phyloP scores from a whole-genome alignment of 2,329 filamentous ascomycete genomes.

The Aspergillus hortae region DNA sequence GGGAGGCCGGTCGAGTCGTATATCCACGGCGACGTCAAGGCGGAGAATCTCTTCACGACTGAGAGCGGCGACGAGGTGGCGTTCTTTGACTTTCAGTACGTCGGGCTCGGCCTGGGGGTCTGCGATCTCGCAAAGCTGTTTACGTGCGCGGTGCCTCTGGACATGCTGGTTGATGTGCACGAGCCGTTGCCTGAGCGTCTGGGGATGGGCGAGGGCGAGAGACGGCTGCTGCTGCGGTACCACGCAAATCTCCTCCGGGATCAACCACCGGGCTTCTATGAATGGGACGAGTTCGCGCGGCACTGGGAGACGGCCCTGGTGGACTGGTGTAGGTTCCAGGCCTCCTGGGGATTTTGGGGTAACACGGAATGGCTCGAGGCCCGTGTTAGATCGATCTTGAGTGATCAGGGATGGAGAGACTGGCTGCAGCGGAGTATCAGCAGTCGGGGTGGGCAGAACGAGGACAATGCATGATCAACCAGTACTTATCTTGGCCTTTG shows the following conservation, averaged over 20 bases:
- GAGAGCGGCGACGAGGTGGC: slow-evolving; percentile 50
- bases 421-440: slow-evolving; percentile 39
- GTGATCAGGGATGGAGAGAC: slow-evolving; percentile 43
- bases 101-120: slow-evolving; percentile 60
- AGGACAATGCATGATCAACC: too few species aligned
- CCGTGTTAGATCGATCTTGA: slow-evolving; percentile 50
- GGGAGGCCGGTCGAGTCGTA: slow-evolving; percentile 51
- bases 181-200: slow-evolving; percentile 37
- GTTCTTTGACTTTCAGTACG: slow-evolving; percentile 69
- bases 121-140: slow-evolving; percentile 66
- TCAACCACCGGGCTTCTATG: slow-evolving; percentile 39
- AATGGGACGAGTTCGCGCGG: slow-evolving; percentile 51
- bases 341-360: slow-evolving; percentile 61
- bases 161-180: slow-evolving; percentile 44
- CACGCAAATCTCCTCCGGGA: slow-evolving; percentile 11
- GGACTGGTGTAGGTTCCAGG: slow-evolving; percentile 63
- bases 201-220: slow-evolving; percentile 52
- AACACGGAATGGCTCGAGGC: slow-evolving; percentile 58
- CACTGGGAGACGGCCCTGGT: slow-evolving; percentile 67
- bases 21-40: slow-evolving; percentile 68
- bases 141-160: slow-evolving; percentile 60
- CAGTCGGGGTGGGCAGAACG: background rate
- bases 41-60: slow-evolving; percentile 63
- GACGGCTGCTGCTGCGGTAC: slow-evolving; percentile 51
- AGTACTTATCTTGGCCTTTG: too few species aligned